A percentile compares a stretch with the other conserved stretches of the same genome.
phyloP scores from a whole-genome alignment of 257 asterid species.

The Salvia miltiorrhiza region DNA sequence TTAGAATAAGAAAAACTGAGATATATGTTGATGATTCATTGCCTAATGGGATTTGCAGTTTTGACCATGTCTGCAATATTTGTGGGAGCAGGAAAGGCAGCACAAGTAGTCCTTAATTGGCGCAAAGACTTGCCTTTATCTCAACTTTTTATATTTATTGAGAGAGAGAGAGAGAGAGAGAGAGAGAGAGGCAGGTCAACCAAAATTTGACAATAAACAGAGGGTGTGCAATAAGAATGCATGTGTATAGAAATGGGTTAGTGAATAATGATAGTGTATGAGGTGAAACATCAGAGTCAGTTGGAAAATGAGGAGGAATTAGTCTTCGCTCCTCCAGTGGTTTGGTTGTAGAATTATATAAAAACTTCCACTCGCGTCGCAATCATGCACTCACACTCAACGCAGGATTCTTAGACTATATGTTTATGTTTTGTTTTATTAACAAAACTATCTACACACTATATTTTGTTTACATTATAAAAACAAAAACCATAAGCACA shows the following conservation, averaged over 20 bases:
- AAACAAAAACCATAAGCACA: not conserved
- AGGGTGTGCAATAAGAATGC: not conserved
- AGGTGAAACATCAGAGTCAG: slow-evolving; percentile 24
- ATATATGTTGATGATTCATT: not conserved
- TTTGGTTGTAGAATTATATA: slow-evolving; percentile 11
- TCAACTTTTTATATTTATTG: no score
- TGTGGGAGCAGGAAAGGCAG: not conserved
- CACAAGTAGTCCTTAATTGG: not conserved
- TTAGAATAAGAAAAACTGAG: not conserved
- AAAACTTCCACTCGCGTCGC: not conserved
- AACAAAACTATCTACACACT: not conserved
- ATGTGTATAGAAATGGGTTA: not conserved
- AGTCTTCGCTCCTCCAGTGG: slow-evolving; percentile 7
- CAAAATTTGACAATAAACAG: no score
- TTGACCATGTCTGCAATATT: not conserved
- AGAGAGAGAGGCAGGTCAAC: not conserved
- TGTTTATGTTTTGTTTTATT: not conserved
- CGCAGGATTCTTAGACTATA: no score
- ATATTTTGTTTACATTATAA: no score
- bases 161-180: no score
- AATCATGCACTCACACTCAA: not conserved
- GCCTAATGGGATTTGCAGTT: not conserved
- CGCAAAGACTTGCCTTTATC: not conserved
- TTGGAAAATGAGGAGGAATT: slow-evolving; percentile 23
- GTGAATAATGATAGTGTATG: not conserved